Evolutionary conservation across 805 yeast species (phyloP), one percentile per base, ranked within the genome.

Genomic region (Saccharomyces mikatae): DNA sequence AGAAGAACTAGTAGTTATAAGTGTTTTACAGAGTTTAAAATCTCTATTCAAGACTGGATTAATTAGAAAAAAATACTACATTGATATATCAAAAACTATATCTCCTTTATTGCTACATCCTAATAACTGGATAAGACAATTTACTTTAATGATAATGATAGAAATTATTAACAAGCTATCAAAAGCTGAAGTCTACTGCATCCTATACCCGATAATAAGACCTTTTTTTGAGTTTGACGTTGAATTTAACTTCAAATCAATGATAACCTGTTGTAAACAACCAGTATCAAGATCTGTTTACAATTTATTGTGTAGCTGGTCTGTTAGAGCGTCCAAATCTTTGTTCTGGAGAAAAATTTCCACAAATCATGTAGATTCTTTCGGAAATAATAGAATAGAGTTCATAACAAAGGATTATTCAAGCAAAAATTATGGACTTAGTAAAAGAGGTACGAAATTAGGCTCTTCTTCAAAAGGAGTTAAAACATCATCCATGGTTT

Each of bases 161-260:
- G 77, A 86, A 0, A 78, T 88, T 1, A 81, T 87, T 1, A 74
- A 76, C 2, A 82, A 81, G 60, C 68, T 90, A 27, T 76, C 86
- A 11, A 76, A 82, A 24, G 94, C 97, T 0, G 97, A 94, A 60
- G 72, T 81, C 10, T 89, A 86, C 61, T 92, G 98, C 63, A 77
- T 89, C 66, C 71, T 91, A 5, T 86, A 88, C 56, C 98, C 97
- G 0, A 75, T 88, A 36, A 78, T 94, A 10, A 77, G 88, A 56
- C 85, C 89, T 0, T 89, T 79, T 63, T 79, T 94, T 63, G 82
- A 81, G 36, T 85, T 89, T 65, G 97, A 92, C 60, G 78, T 91
- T 1, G 84, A 79, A 46, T 82, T 88, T 60, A 70, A 78, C 1
- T 83, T 90, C 81, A 80, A 83, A 14, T 75, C 82, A 1, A 69